Evolutionary conservation across 2,329 filamentous ascomycete species (phyloP).

Genomic region (Dissoconium aciculare): DNA sequence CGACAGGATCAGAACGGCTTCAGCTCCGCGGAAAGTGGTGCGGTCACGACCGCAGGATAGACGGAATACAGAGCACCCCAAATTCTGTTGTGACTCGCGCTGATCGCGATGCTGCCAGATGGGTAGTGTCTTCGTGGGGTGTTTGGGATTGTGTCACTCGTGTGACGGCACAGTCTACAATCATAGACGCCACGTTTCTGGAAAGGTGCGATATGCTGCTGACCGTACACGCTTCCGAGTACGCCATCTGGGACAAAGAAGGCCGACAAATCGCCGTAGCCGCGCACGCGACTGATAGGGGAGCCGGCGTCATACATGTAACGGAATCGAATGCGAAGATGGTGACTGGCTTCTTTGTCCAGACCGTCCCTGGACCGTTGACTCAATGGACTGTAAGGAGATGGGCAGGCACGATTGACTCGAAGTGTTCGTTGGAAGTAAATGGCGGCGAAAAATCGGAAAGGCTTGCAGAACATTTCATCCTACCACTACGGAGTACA

Average conservation of each 20-base stretch:
- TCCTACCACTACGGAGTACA: too few species aligned
- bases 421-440: too few species aligned
- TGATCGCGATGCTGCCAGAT: too few species aligned
- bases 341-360: slow-evolving; percentile 4
- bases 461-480: too few species aligned
- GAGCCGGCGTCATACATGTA: slow-evolving; percentile 4
- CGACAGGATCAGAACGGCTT: slow-evolving; percentile 13
- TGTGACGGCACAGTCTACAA: too few species aligned
- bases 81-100: too few species aligned
- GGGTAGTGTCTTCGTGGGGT: too few species aligned
- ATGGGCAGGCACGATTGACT: too few species aligned
- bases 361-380: slow-evolving; percentile 1
- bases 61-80: too few species aligned
- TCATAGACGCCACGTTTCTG: too few species aligned
- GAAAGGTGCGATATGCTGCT: slow-evolving; percentile 2
- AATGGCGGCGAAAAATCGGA: too few species aligned
- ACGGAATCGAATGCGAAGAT: background rate
- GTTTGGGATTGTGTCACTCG: too few species aligned
- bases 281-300: background rate
- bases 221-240: slow-evolving; percentile 1
- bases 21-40: slow-evolving; percentile 5
- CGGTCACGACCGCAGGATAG: slow-evolving; percentile 8
- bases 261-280: slow-evolving; percentile 3
- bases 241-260: slow-evolving; percentile 3
- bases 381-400: slow-evolving; percentile 1